Evolutionary conservation across 192 early-diverging fungal species (phyloP).

Genomic region (Rhizoclosmatium sp.): DNA sequence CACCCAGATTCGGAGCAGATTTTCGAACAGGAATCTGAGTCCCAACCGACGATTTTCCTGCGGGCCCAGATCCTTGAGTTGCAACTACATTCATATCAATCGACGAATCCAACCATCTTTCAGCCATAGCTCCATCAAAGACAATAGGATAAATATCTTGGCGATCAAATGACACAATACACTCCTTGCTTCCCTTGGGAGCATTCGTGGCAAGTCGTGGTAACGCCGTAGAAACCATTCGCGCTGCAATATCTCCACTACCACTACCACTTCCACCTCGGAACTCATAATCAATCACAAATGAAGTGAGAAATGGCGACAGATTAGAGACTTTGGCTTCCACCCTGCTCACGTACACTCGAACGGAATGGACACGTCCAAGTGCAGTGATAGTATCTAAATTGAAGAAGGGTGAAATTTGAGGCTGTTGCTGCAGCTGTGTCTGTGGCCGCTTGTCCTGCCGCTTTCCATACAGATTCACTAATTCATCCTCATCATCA

Average conservation of each 20-base stretch:
- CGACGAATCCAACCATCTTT: slow-evolving; percentile 27
- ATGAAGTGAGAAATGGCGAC: slow-evolving; percentile 17
- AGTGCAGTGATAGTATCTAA: slow-evolving; percentile 38
- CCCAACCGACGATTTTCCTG: background rate
- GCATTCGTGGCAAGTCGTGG: slow-evolving; percentile 12
- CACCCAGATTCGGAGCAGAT: background rate
- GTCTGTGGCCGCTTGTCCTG: background rate
- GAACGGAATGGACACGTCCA: slow-evolving; percentile 39
- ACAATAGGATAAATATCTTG: slow-evolving; percentile 39
- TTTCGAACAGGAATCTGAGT: slow-evolving; percentile 14
- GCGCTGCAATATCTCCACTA: background rate
- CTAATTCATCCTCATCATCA: background rate
- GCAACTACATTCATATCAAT: slow-evolving; percentile 35
- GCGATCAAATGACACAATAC: slow-evolving; percentile 36
- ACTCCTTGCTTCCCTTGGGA: background rate
- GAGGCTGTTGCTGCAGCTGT: background rate
- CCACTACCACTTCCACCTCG: background rate
- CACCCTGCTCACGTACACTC: slow-evolving; percentile 33
- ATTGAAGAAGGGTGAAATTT: slow-evolving; percentile 17
- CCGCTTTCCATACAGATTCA: background rate
- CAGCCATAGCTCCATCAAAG: slow-evolving; percentile 40
- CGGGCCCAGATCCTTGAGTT: background rate
- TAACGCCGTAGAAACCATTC: slow-evolving; percentile 21
- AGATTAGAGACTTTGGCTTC: slow-evolving; percentile 24
- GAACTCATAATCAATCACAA: slow-evolving; percentile 31